phyloP scores from a whole-genome alignment of 805 yeast genomes.

The Wickerhamiella slavikovae region DNA sequence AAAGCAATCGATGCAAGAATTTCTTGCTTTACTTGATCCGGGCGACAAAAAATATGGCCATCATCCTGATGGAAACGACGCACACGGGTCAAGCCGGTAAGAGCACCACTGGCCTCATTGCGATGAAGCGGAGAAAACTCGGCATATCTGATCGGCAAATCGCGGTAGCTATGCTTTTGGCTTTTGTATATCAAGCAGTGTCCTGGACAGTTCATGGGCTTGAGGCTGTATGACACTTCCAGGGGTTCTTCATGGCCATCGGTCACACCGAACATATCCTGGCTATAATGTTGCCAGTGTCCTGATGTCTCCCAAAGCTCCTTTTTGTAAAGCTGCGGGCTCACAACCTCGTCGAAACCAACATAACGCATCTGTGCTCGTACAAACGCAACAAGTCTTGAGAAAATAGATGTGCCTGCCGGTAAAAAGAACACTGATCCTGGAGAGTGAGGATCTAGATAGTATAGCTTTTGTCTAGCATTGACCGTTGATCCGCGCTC shows the following conservation, averaged over 20 bases:
- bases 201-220: constrained; percentile 59
- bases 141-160: constrained; percentile 64
- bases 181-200: constrained; percentile 70
- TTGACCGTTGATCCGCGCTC: constrained; percentile 28
- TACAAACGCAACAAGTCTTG: constrained; percentile 63
- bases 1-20: constrained; percentile 51
- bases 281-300: constrained; percentile 88
- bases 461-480: constrained; percentile 50
- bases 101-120: constrained; percentile 87
- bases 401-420: constrained; percentile 74
- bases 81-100: constrained; percentile 81
- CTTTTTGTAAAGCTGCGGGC: constrained; percentile 73
- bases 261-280: constrained; percentile 80
- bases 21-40: constrained; percentile 55
- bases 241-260: constrained; percentile 22
- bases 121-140: constrained; percentile 88
- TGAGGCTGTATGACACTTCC: constrained; percentile 44
- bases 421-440: constrained; percentile 88
- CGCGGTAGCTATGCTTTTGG: constrained; percentile 63
- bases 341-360: constrained; percentile 81
- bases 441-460: constrained; percentile 66
- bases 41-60: constrained; percentile 84
- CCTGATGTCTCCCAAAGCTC: constrained; percentile 81
- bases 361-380: constrained; percentile 58
- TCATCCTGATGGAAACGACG: constrained; percentile 95